A percentile compares a stretch with the other conserved stretches of the same genome.
phyloP scores from a whole-genome alignment of 2,329 filamentous ascomycete genomes.

The Fusarium illudens region DNA sequence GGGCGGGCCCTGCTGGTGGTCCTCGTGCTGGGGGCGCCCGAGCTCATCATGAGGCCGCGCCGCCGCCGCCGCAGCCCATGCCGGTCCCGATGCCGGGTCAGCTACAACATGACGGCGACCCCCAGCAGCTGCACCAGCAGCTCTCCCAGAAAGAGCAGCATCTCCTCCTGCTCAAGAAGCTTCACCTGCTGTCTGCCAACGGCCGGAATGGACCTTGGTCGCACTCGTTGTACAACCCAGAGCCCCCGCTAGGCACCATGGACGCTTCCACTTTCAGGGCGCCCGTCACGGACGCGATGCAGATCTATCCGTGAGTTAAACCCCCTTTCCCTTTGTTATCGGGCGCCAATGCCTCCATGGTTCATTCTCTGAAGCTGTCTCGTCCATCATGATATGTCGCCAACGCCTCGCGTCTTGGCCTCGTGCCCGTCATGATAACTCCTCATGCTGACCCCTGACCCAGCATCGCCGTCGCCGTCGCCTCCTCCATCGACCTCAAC shows the following conservation, averaged over 20 bases:
- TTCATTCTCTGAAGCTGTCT: background rate
- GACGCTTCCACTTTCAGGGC: slow-evolving; percentile 37
- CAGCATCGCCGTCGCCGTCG: slow-evolving; percentile 81
- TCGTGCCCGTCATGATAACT: slow-evolving; percentile 20
- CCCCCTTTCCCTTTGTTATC: slow-evolving; percentile 1
- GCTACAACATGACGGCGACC: slow-evolving; percentile 35
- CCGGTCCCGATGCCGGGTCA: slow-evolving; percentile 37
- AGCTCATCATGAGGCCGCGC: slow-evolving; percentile 34
- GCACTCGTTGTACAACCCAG: slow-evolving; percentile 38
- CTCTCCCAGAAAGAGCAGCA: slow-evolving; percentile 40
- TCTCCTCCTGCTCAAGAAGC: slow-evolving; percentile 39
- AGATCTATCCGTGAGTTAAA: slow-evolving; percentile 41
- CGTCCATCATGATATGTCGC: slow-evolving; percentile 28
- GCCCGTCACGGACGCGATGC: slow-evolving; percentile 38
- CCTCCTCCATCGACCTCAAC: slow-evolving; percentile 83
- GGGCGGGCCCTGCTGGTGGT: slow-evolving; percentile 27
- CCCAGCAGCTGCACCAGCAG: slow-evolving; percentile 20
- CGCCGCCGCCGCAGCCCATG: slow-evolving; percentile 14
- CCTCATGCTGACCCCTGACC: slow-evolving; percentile 18
- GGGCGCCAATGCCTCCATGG: slow-evolving; percentile 3
- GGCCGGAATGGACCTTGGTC: slow-evolving; percentile 43
- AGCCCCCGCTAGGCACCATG: slow-evolving; percentile 38
- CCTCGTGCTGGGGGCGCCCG: slow-evolving; percentile 23
- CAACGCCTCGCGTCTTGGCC: background rate
- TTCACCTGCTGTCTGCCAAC: slow-evolving; percentile 37